phyloP scores from a whole-genome alignment of 441 rosid species.

The Gossypium davidsonii region DNA sequence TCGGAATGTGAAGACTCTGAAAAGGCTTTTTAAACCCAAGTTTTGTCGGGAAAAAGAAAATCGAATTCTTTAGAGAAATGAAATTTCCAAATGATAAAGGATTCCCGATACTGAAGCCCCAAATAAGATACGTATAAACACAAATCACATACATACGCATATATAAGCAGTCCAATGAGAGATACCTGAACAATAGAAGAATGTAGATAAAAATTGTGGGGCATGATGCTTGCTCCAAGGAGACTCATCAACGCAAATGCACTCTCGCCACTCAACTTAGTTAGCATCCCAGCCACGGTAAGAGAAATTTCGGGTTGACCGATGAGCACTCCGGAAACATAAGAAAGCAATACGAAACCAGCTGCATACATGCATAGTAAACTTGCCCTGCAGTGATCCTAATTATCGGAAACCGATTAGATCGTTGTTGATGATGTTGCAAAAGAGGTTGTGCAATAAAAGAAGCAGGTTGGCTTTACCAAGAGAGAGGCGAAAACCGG shows the following conservation, averaged over 20 bases:
- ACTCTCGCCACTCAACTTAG: slow-evolving; percentile 68
- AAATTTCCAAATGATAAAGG: background rate
- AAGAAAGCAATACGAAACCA: slow-evolving; percentile 51
- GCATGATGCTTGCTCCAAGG: slow-evolving; percentile 93
- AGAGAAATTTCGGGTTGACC: slow-evolving; percentile 78
- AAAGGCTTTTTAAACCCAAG: background rate
- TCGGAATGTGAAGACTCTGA: background rate
- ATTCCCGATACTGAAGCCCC: background rate
- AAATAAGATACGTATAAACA: background rate
- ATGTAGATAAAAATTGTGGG: slow-evolving; percentile 95
- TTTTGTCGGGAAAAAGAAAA: background rate
- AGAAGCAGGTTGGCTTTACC: slow-evolving; percentile 36
- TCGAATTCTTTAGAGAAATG: background rate
- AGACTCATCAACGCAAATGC: slow-evolving; percentile 85
- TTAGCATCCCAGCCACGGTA: slow-evolving; percentile 46
- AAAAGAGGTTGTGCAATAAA: slow-evolving; percentile 3
- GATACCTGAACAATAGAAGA: slow-evolving; percentile 78
- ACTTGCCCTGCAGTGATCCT: slow-evolving; percentile 65
- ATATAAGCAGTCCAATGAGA: slow-evolving; percentile 8
- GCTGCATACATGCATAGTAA: slow-evolving; percentile 47
- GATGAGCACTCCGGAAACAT: slow-evolving; percentile 63
- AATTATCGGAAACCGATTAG: slow-evolving; percentile 16
- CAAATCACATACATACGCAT: background rate
- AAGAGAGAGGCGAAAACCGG: slow-evolving; percentile 69
- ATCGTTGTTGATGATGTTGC: slow-evolving; percentile 9